These are phyloP conservation scores for Cyberlindnera meyerae DNA, from an alignment of 805 yeast genomes.

Conservation along the genomic window DNA sequence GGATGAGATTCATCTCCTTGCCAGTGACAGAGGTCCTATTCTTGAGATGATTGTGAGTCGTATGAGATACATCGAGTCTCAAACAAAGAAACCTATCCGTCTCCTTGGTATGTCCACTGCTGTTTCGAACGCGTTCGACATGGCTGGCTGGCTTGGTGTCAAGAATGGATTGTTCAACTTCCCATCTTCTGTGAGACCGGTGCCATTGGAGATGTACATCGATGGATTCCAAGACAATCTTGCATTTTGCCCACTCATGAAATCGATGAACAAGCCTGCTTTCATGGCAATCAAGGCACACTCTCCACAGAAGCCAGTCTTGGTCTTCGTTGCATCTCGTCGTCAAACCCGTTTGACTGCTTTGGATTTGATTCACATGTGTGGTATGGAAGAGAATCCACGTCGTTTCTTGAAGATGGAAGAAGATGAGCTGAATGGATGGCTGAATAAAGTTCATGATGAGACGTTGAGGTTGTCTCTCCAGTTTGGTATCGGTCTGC, in stretches of 20 bases:
- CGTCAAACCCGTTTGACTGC: conserved; percentile 92
- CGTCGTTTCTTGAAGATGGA: conserved; percentile 56
- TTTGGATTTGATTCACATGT: conserved; percentile 60
- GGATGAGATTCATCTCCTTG: conserved; percentile 94
- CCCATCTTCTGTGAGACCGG: conserved; percentile 93
- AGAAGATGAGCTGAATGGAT: conserved; percentile 48
- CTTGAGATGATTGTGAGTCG: conserved; percentile 93
- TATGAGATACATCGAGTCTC: conserved; percentile 89
- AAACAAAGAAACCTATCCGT: conserved; percentile 85
- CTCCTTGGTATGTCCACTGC: conserved; percentile 92
- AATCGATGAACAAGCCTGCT: conserved; percentile 69
- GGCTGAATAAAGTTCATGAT: conserved; percentile 62
- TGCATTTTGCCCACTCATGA: conserved; percentile 64
- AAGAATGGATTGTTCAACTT: conserved; percentile 91
- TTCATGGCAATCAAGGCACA: conserved; percentile 73
- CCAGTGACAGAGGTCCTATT: conserved; percentile 97
- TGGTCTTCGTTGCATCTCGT: conserved; percentile 96
- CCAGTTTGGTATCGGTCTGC: conserved; percentile 82
- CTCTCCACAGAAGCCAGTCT: conserved; percentile 73
- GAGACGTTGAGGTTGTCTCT: conserved; percentile 79
- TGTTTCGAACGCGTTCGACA: conserved; percentile 86
- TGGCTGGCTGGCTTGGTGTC: conserved; percentile 91
- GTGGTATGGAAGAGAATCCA: conserved; percentile 57
- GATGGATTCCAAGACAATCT: conserved; percentile 85
- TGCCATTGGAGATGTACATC: conserved; percentile 85